phyloP scores from a whole-genome alignment of 495 filamentous ascomycete species.

The Hypoxylon intermedium region DNA sequence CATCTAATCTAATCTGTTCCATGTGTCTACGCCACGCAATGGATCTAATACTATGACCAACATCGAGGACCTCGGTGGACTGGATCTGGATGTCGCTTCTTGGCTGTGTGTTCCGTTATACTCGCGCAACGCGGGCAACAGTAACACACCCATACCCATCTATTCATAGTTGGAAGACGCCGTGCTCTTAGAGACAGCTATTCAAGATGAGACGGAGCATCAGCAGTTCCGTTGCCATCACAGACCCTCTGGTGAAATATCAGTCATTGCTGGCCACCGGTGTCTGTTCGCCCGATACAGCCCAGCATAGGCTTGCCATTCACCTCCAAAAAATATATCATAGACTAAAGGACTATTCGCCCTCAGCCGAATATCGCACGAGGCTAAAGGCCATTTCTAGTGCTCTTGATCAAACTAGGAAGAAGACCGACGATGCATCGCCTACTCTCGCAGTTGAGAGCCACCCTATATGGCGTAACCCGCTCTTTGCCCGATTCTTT shows the following conservation, averaged over 20 bases:
- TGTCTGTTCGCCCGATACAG: slow-evolving; percentile 63
- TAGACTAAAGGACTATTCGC: slow-evolving; percentile 71
- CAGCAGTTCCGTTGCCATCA: slow-evolving; percentile 64
- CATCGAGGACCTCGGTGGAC: too few species aligned
- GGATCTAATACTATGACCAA: too few species aligned
- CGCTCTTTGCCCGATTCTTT: slow-evolving; percentile 57
- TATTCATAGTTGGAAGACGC: too few species aligned
- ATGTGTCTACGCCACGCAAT: neutral
- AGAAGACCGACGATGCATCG: slow-evolving; percentile 24
- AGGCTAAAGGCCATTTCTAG: slow-evolving; percentile 60
- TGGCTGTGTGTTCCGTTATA: neutral
- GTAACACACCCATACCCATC: too few species aligned
- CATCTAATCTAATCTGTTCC: too few species aligned
- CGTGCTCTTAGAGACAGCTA: neutral
- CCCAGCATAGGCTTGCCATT: slow-evolving; percentile 71
- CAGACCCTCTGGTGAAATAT: slow-evolving; percentile 75
- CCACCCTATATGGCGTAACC: slow-evolving; percentile 59
- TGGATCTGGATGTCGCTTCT: neutral
- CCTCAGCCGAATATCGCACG: slow-evolving; percentile 64
- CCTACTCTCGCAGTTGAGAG: slow-evolving; percentile 47
- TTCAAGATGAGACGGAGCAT: slow-evolving; percentile 46
- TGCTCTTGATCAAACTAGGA: slow-evolving; percentile 46
- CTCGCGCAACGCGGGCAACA: neutral
- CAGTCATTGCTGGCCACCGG: slow-evolving; percentile 66
- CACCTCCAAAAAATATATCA: slow-evolving; percentile 74